Evolutionary conservation across 495 filamentous ascomycete species (phyloP), one percentile per base, ranked within the genome.

Genomic region (Polyplosphaeria fusca): DNA sequence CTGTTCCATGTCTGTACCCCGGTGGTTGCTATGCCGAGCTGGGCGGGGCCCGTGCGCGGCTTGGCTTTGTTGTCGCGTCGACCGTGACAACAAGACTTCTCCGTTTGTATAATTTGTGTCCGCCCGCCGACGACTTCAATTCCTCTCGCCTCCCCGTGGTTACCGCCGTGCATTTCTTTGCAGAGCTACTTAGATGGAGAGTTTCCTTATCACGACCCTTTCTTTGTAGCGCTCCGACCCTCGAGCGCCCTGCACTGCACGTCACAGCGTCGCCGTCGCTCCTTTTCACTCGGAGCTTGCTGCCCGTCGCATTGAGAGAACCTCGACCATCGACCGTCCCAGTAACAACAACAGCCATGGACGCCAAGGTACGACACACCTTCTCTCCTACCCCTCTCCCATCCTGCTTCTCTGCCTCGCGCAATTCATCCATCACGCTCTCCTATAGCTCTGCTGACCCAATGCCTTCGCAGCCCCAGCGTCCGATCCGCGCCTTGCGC

Each of bases 401-500:
- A 2, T 48, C 22, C 30, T 35, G 30, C 30, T 14, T 35, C 14
- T 35, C 30, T 35, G 7, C 30, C 14, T 14, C 30, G 14, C 30
- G 30, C 7, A 7, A 35, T 35, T 7, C 30, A 35, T 7, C 30
- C 30, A 14, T 35, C 30, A 14, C 30, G 14, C 7, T 14, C 7
- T 35, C 30, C 7, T 14, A 14, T 14, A 35, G 5, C 39, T 11
- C 19, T 12, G 39, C 7, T 19, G 5, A 42, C 30, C 30, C 9
- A 18, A 42, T 20, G 30, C 30, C 7, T n/a, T 9, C 59, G 46
- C 69, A 94, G 89, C 89, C 91, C 49, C 86, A 87, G 68, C 82
- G 91, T 68, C 82, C 79, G 44, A 54, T 74, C 28, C 82, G 83
- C 57, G 74, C 76, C 23, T 69, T 86, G 64, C 81, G 81, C 67